These are phyloP conservation scores for Cucurbitaria berberidis DNA, from an alignment of 2,329 filamentous ascomycete genomes.

Conservation along the genomic window DNA sequence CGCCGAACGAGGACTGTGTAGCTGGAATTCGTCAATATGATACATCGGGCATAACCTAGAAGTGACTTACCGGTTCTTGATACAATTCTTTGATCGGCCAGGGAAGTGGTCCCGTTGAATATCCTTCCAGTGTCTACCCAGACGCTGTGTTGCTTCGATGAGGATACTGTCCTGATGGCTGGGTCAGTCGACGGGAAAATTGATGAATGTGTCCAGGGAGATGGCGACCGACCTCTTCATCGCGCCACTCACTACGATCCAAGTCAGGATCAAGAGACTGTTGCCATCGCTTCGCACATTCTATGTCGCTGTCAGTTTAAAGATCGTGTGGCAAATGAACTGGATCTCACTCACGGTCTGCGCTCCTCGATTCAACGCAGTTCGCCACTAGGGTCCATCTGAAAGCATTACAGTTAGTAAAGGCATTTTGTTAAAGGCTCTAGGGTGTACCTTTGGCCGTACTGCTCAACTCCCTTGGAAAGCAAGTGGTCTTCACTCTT, in stretches of 20 bases:
- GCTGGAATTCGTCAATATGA: constrained; percentile 11
- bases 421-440: not conserved
- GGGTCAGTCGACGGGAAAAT: not conserved
- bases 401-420: constrained; percentile 1
- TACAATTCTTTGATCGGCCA: constrained; percentile 46
- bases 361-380: constrained; percentile 47
- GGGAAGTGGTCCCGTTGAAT: constrained; percentile 46
- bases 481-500: constrained; percentile 46
- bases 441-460: constrained; percentile 45
- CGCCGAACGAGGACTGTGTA: constrained; percentile 42
- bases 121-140: constrained; percentile 49
- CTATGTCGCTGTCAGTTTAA: constrained; percentile 28
- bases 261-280: constrained; percentile 53
- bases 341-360: constrained; percentile 45
- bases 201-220: not conserved
- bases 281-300: constrained; percentile 57
- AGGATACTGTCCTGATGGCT: constrained; percentile 34
- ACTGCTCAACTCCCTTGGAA: constrained; percentile 41
- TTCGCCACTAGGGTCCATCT: constrained; percentile 54
- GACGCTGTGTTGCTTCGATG: constrained; percentile 39
- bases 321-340: not conserved
- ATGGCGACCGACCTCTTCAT: constrained; percentile 38
- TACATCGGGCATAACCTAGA: not conserved
- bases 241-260: constrained; percentile 49
- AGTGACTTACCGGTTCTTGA: constrained; percentile 47